Conservation (phyloP, 2,329 filamentous ascomycete genomes). For the Clarireedia homoeocarpa region DNA sequence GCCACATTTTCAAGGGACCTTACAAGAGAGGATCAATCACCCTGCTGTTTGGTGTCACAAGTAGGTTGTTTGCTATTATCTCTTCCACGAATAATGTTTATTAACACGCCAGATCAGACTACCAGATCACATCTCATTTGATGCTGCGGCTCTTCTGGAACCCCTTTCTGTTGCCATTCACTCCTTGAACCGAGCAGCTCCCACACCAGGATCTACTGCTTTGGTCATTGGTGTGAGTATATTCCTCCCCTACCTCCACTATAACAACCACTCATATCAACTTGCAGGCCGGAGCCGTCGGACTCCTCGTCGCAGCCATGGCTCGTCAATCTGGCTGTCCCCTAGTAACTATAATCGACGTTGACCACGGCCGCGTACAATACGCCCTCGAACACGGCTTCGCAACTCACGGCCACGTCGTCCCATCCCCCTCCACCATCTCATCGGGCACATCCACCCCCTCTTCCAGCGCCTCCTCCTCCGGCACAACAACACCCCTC, state of each 20-base stretch:
- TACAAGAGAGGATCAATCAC: conserved; percentile 56
- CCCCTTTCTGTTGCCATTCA: conserved; percentile 56
- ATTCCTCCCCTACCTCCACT: neutral
- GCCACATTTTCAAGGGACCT: conserved; percentile 56
- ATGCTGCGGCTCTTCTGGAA: conserved; percentile 52
- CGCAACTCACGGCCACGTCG: conserved; percentile 51
- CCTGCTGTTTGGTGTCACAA: conserved; percentile 55
- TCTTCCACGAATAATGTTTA: neutral
- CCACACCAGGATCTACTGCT: conserved; percentile 45
- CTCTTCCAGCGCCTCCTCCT: conserved; percentile 15
- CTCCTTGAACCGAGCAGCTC: conserved; percentile 47
- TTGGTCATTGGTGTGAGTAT: conserved; percentile 48
- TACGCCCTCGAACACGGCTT: conserved; percentile 53
- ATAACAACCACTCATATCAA: neutral
- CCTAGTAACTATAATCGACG: conserved; percentile 51
- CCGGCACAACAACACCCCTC: conserved; percentile 30
- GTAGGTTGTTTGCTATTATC: conserved; percentile 31
- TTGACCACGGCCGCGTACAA: conserved; percentile 50
- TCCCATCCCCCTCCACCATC: conserved; percentile 39
- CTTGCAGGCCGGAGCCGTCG: conserved; percentile 45
- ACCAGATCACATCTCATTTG: conserved; percentile 50
- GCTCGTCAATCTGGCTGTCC: conserved; percentile 52
- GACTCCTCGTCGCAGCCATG: conserved; percentile 55
- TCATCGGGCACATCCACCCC: conserved; percentile 44
- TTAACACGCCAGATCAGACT: conserved; percentile 34